Evolutionary conservation across 768 basidiomycete species (phyloP).

Genomic region (Cyclocybe aegerita): DNA sequence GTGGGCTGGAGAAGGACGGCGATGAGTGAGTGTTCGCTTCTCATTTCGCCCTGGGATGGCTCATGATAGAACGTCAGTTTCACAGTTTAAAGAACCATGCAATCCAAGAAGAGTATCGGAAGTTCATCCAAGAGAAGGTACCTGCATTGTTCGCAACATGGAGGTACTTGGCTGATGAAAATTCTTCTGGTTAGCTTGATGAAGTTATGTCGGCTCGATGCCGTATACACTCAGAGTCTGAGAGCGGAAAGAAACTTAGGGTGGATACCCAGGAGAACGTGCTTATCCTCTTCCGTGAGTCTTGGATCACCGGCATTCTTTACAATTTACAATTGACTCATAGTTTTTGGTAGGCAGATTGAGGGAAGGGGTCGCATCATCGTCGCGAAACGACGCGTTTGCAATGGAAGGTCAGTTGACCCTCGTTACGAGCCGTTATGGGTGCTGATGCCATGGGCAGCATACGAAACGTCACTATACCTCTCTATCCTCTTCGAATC

Average conservation of each 20-base stretch:
- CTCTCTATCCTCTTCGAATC: conserved; percentile 64
- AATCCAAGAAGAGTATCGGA: conserved; percentile 67
- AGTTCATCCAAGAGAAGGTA: conserved; percentile 68
- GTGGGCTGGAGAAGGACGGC: conserved; percentile 72
- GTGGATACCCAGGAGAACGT: conserved; percentile 65
- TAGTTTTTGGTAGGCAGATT: conserved; percentile 56
- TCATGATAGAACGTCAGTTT: conserved; percentile 32
- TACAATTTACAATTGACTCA: neutral
- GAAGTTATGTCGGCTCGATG: conserved; percentile 42
- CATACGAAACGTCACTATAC: conserved; percentile 72
- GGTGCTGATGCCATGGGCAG: conserved; percentile 32
- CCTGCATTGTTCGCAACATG: neutral
- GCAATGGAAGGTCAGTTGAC: conserved; percentile 59
- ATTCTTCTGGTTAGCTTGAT: conserved; percentile 38
- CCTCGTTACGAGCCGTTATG: neutral
- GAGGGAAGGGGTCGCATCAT: conserved; percentile 69
- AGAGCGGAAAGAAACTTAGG: conserved; percentile 34
- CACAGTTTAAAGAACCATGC: conserved; percentile 57
- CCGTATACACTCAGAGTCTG: conserved; percentile 27
- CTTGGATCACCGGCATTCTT: neutral
- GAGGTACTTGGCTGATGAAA: neutral
- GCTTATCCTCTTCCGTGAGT: conserved; percentile 72
- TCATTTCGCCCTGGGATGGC: neutral
- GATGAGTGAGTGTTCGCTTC: conserved; percentile 56
- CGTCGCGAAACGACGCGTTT: conserved; percentile 58